Conservation (phyloP, 2,329 filamentous ascomycete genomes). For the Dothiorella sarmentorum region DNA sequence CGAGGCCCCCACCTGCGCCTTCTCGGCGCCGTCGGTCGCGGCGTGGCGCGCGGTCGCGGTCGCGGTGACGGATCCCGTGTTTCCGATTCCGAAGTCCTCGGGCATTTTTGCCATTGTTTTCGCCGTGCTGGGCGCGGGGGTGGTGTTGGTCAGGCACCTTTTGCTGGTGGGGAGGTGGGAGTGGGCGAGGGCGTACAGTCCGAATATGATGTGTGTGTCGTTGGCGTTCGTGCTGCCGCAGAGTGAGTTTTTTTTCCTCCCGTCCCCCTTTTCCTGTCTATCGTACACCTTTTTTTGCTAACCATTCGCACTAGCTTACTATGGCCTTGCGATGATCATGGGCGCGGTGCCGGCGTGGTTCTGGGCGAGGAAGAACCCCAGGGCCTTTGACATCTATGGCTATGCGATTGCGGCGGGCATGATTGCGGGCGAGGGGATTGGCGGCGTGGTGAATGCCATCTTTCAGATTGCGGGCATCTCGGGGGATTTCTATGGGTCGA, state of each 20-base stretch:
- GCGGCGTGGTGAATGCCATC: constrained; percentile 59
- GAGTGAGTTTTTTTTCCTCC: constrained; percentile 24
- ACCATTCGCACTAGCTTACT: constrained; percentile 37
- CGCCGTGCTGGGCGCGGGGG: constrained; percentile 49
- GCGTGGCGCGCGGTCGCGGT: constrained; percentile 65
- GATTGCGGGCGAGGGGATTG: constrained; percentile 62
- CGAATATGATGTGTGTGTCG: constrained; percentile 61
- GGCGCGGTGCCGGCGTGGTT: constrained; percentile 51
- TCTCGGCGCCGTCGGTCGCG: constrained; percentile 60
- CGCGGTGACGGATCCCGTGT: constrained; percentile 56
- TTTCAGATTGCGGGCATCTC: constrained; percentile 46
- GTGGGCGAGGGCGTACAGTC: constrained; percentile 55
- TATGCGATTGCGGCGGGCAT: constrained; percentile 59
- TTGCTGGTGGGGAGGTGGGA: constrained; percentile 52
- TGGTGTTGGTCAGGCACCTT: constrained; percentile 55
- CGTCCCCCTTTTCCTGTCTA: no score
- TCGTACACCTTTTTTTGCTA: no score
- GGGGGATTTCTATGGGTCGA: constrained; percentile 41
- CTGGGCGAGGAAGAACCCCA: constrained; percentile 55
- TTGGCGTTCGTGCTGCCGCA: constrained; percentile 57
- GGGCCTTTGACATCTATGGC: constrained; percentile 55
- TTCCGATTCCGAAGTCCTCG: constrained; percentile 54
- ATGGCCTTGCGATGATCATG: constrained; percentile 57
- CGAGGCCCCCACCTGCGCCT: constrained; percentile 51
- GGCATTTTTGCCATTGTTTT: constrained; percentile 59